Evolutionary conservation across 2,329 filamentous ascomycete genomes (phyloP).

Genomic region (Epichloe coenophiala): DNA sequence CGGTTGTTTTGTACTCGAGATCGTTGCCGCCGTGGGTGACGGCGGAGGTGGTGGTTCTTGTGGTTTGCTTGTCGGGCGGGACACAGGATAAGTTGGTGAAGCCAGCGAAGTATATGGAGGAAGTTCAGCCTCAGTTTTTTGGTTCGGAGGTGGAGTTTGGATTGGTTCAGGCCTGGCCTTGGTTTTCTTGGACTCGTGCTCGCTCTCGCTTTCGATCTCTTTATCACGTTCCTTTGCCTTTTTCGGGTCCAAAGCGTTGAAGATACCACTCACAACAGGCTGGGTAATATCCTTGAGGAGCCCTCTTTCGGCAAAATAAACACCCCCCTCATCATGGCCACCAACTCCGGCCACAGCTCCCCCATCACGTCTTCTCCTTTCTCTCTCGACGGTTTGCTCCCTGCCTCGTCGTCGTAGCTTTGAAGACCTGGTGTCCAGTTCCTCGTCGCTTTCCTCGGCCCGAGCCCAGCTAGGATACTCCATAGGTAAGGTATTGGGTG

Average conservation of each 20-base stretch:
- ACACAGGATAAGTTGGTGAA: neutral
- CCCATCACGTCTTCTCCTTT: neutral
- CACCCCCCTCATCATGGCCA: neutral
- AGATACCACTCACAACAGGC: neutral
- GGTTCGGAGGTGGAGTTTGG: neutral
- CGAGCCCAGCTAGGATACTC: slow-evolving; percentile 2
- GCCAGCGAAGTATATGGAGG: neutral
- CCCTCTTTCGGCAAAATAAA: neutral
- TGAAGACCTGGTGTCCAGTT: neutral
- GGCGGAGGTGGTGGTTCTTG: neutral
- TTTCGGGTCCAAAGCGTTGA: neutral
- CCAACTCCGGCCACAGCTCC: neutral
- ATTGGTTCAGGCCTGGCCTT: neutral
- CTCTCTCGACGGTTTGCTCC: neutral
- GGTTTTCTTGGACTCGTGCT: neutral
- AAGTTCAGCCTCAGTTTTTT: neutral
- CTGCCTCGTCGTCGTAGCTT: neutral
- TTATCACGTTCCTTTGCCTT: neutral
- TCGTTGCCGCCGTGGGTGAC: neutral
- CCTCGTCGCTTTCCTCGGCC: neutral
- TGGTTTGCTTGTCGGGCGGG: neutral
- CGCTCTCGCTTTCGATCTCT: neutral
- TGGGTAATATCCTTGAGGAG: neutral
- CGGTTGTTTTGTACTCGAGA: neutral
- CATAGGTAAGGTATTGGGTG: neutral